These are phyloP conservation scores for Pichia insulana DNA, from an alignment of 805 yeast genomes.

Conservation along the genomic window DNA sequence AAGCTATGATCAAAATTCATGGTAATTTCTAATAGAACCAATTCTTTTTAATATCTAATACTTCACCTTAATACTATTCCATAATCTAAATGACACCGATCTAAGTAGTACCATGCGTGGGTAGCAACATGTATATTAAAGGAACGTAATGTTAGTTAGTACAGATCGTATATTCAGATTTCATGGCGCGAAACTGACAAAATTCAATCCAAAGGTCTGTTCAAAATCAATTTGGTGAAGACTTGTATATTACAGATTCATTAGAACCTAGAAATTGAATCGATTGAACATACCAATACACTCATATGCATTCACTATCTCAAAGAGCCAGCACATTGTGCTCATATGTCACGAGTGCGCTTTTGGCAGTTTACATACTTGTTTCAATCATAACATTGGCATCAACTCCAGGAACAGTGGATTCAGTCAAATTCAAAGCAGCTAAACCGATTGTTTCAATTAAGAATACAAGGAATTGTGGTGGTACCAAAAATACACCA, in stretches of 20 bases:
- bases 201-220: not conserved
- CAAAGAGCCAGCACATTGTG: constrained; percentile 6
- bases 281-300: not conserved
- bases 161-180: no score
- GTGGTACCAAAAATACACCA: constrained; percentile 55
- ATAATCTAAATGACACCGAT: no score
- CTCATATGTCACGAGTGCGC: constrained; percentile 38
- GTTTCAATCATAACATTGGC: constrained; percentile 31
- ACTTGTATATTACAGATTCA: no score
- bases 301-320: constrained; percentile 5
- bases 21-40: no score
- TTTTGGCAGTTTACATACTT: constrained; percentile 37
- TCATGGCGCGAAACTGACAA: not conserved
- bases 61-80: no score
- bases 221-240: not conserved
- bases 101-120: no score
- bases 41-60: no score
- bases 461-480: constrained; percentile 31
- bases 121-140: no score
- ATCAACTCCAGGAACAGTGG: constrained; percentile 25
- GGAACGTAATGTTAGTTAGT: no score
- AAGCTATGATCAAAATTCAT: no score
- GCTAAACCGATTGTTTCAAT: constrained; percentile 17
- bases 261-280: no score
- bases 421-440: constrained; percentile 36